Conservation (phyloP, 2,329 filamentous ascomycete genomes). For the Fusarium aywerte region DNA sequence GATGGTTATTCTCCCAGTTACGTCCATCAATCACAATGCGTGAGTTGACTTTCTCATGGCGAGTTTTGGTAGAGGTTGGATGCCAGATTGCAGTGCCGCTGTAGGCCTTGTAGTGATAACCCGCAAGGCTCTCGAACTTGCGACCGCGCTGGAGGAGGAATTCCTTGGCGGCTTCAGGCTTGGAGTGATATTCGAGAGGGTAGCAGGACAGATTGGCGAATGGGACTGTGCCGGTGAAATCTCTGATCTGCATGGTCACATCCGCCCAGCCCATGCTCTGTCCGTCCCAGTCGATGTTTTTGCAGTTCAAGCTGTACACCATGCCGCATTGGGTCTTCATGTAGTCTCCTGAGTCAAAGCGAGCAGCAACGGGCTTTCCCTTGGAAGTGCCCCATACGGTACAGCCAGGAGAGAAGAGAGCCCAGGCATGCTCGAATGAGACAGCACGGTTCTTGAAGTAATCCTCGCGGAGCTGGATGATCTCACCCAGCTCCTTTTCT, state of each 20-base stretch:
- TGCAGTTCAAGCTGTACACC: constrained; percentile 53
- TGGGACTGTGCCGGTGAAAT: constrained; percentile 57
- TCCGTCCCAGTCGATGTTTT: constrained; percentile 62
- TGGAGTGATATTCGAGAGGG: constrained; percentile 58
- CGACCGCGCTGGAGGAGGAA: constrained; percentile 55
- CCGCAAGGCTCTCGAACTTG: constrained; percentile 58
- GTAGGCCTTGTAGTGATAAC: constrained; percentile 61
- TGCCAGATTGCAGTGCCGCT: constrained; percentile 52
- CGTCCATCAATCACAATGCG: constrained; percentile 49
- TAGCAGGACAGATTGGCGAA: constrained; percentile 58
- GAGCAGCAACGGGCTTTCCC: constrained; percentile 54
- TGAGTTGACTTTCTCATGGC: constrained; percentile 46
- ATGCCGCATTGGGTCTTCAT: constrained; percentile 53
- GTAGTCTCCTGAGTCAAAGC: constrained; percentile 54
- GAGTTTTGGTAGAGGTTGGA: constrained; percentile 35
- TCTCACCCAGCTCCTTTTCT: constrained; percentile 61
- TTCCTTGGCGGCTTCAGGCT: constrained; percentile 49
- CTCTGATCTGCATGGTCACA: constrained; percentile 51
- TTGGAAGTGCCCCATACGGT: constrained; percentile 54
- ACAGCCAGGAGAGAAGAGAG: constrained; percentile 62
- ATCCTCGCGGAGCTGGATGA: constrained; percentile 62
- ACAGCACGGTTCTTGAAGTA: constrained; percentile 64
- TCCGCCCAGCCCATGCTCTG: constrained; percentile 57
- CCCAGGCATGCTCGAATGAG: constrained; percentile 63
- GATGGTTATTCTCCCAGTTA: constrained; percentile 49